Evolutionary conservation across 805 yeast species (phyloP).

Genomic region (Cyberlindnera sargentensis): DNA sequence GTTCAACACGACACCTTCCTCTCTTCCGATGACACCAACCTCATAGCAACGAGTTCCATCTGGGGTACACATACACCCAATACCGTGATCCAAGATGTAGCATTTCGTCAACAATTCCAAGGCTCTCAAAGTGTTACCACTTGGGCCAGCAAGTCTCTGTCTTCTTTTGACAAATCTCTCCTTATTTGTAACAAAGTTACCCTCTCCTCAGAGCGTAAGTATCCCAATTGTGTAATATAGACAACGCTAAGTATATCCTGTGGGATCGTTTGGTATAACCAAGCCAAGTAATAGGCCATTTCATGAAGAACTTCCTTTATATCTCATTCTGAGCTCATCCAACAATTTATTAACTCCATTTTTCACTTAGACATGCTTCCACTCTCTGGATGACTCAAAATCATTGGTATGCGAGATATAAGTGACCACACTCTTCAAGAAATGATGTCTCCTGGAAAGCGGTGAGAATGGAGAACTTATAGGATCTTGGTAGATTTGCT

Average conservation of each 20-base stretch:
- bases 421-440: slow-evolving; percentile 6
- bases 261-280: slow-evolving; percentile 1
- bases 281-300: slow-evolving; percentile 16
- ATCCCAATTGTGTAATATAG: slow-evolving; percentile 42
- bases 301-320: slow-evolving; percentile 23
- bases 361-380: slow-evolving; percentile 22
- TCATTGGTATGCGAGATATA: slow-evolving; percentile 28
- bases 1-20: too few relatives aligned
- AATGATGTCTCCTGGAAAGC: slow-evolving; percentile 5
- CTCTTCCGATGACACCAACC: too few relatives aligned
- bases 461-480: neutral
- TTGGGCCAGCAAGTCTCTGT: slow-evolving; percentile 94
- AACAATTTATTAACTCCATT: slow-evolving; percentile 26
- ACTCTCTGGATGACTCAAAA: slow-evolving; percentile 27
- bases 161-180: slow-evolving; percentile 93
- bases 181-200: slow-evolving; percentile 79
- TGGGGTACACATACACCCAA: too few relatives aligned
- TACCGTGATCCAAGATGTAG: slow-evolving; percentile 87
- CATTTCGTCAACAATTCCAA: slow-evolving; percentile 92
- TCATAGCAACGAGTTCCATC: too few relatives aligned
- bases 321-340: slow-evolving; percentile 13
- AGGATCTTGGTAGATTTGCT: slow-evolving; percentile 14
- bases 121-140: slow-evolving; percentile 94
- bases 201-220: slow-evolving; percentile 36
- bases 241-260: slow-evolving; percentile 26